Evolutionary conservation across 495 filamentous ascomycete genomes (phyloP), one percentile per base, ranked within the genome.

Genomic region (Penicillium antarcticum): DNA sequence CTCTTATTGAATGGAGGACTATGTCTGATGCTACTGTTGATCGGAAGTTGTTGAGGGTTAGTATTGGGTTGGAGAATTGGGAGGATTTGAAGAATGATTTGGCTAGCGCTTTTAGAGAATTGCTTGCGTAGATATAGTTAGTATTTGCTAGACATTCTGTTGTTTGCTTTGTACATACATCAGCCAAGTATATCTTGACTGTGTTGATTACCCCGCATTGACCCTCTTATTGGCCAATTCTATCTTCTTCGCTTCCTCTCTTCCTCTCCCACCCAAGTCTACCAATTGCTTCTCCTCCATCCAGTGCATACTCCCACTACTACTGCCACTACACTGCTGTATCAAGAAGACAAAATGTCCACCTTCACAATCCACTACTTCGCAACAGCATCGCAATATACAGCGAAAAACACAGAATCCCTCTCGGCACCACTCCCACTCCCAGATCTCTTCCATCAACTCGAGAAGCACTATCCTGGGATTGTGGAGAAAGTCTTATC

Each of bases 321-420:
- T 5, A 23, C 21, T 23, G 21, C 21, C n/a, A n/a, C n/a, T n/a
- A n/a, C n/a, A n/a, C n/a, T n/a, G n/a, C n/a, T n/a, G n/a, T 23
- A 5, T 5, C 21, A 23, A 4, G 4, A 23, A 2, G 21, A 23
- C 8, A 29, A 1, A 7, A 29, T 29, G 26, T 29, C 26, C 26
- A 57, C 60, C 41, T 96, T 95, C 73, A 86, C 82, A 61, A 72
- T 96, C 48, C 84, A 94, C 56, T 96, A 95, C 74, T 95, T 97
- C 71, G 89, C 90, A 63, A 78, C 82, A 51, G 88, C 88, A 36
- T 81, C 84, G 45, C 82, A 82, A 49, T 89, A 81, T 65, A 92
- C 92, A 5, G 68, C 74, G 29, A 89, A 85, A 64, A 74, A 82
- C 45, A 84, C 78, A 33, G 92, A 97, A 58, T 68, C 62, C 9